phyloP scores from a whole-genome alignment of 345 rosid genomes.

The Hibiscus tridactylites region DNA sequence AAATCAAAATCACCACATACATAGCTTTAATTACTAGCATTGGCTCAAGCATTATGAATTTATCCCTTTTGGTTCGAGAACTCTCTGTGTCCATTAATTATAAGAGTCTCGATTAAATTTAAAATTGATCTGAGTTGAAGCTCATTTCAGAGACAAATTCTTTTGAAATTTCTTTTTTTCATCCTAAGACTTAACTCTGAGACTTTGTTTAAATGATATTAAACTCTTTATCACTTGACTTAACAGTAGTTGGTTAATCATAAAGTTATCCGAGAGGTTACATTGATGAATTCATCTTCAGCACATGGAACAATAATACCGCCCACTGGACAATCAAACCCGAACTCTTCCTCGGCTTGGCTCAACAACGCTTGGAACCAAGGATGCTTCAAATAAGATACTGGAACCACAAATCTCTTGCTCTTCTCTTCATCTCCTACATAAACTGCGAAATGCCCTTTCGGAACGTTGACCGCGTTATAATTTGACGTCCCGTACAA shows the following conservation, averaged over 20 bases:
- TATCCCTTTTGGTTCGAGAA: no score
- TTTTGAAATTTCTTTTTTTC: no score
- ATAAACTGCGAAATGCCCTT: slow-evolving; percentile 44
- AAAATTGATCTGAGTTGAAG: no score
- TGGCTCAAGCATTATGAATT: neutral
- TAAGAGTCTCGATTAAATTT: no score
- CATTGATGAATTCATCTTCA: slow-evolving; percentile 34
- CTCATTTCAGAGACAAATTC: no score
- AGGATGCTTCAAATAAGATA: slow-evolving; percentile 36
- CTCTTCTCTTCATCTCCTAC: slow-evolving; percentile 44
- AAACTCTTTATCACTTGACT: no score
- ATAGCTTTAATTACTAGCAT: neutral
- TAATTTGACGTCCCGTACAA: neutral
- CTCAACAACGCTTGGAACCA: slow-evolving; percentile 38
- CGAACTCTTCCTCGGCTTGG: slow-evolving; percentile 48
- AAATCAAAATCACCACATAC: neutral
- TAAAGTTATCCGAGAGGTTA: slow-evolving; percentile 11
- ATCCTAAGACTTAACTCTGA: no score
- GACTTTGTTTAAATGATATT: no score
- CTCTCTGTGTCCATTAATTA: no score
- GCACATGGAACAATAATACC: slow-evolving; percentile 51
- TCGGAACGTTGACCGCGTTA: slow-evolving; percentile 16
- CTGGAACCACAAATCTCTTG: slow-evolving; percentile 37
- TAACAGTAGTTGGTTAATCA: no score
- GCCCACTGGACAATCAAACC: slow-evolving; percentile 41